Conservation (phyloP, 1,284 basidiomycete species). For the Violaceomyces palustris region DNA sequence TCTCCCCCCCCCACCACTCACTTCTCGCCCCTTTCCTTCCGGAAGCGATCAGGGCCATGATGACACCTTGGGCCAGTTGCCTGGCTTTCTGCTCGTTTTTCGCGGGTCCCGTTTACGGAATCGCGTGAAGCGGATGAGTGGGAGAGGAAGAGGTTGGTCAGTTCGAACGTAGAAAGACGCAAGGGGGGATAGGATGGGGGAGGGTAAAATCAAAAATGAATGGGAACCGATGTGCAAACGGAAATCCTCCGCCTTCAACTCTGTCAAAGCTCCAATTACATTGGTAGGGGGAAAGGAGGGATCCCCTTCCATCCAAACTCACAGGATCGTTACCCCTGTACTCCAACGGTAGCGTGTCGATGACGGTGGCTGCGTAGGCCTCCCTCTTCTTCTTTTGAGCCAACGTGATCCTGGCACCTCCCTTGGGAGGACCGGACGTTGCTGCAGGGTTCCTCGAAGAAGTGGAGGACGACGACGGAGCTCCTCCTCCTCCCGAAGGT, state of each 20-base stretch:
- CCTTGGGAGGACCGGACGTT: too few species aligned
- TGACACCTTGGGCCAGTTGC: conserved; percentile 44
- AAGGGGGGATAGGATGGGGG: too few species aligned
- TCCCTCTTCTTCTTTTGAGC: conserved; percentile 69
- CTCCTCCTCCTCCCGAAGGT: conserved; percentile 1
- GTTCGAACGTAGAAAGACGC: too few species aligned
- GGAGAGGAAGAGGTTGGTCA: not conserved
- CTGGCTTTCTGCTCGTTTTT: conserved; percentile 31
- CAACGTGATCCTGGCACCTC: conserved; percentile 65
- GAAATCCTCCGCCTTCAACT: too few species aligned
- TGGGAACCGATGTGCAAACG: too few species aligned
- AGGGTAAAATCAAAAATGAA: too few species aligned
- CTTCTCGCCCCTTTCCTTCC: conserved; percentile 34
- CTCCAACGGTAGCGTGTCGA: conserved; percentile 77
- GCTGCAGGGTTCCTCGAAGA: conserved; percentile 7
- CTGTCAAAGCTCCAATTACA: too few species aligned
- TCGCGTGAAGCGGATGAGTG: not conserved
- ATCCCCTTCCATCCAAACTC: conserved; percentile 37
- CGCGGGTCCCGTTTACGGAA: not conserved
- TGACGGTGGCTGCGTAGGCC: conserved; percentile 57
- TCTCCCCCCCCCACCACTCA: too few species aligned
- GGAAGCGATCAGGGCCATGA: conserved; percentile 43
- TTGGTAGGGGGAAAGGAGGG: too few species aligned
- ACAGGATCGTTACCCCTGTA: conserved; percentile 82
- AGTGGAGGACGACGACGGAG: conserved; percentile 2